Evolutionary conservation across 169 alveolate species (phyloP), one percentile per base, ranked within the genome.

Genomic region (Plasmodium reichenowi): DNA sequence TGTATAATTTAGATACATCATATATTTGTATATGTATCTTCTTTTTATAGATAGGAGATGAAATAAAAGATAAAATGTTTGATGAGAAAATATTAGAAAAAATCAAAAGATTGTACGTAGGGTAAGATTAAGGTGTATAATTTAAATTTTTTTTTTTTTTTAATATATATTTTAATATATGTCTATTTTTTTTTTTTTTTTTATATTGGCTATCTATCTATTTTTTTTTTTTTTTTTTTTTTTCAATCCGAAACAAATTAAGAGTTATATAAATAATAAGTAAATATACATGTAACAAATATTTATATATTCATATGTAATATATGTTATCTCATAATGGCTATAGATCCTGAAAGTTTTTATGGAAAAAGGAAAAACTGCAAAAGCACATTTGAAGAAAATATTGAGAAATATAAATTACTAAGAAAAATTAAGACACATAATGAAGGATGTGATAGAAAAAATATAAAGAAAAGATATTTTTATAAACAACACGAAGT

Each of bases 401-500:
- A 62, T 64, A 56, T 86, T 38, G 88, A 70, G 62, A 86, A 86
- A 72, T 86, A 86, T 74, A 32, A 20, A 7, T 13, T 72, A 4
- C 22, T 86, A 63, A 86, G 72, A 72, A 86, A 56, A 45, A 52
- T 86, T 22, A 72, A 48, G 24, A 72, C 62, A 26, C 32, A 38
- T 38, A 26, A 48, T 3, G 67, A 48, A 2, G 24, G 26, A 24
- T 10, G n/a, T 7, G 22, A 43, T 22, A 38, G 54, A 24, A 62
- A 62, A 13, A 45, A 24, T 7, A 56, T 86, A 71, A 72, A 50
- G 32, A 72, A 86, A 63, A 71, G 58, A 43, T 22, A 17, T 10
- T 86, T 86, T 54, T 86, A 86, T 48, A 86, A 86, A 52, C 92
- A 86, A 15, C 92, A 72, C 20, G 88, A 86, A 26, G 92, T 75